A percentile compares a stretch with the other conserved stretches of the same genome.
Evolutionary conservation across 2,329 filamentous ascomycete species (phyloP).

Genomic region (Sarocladium kiliense): DNA sequence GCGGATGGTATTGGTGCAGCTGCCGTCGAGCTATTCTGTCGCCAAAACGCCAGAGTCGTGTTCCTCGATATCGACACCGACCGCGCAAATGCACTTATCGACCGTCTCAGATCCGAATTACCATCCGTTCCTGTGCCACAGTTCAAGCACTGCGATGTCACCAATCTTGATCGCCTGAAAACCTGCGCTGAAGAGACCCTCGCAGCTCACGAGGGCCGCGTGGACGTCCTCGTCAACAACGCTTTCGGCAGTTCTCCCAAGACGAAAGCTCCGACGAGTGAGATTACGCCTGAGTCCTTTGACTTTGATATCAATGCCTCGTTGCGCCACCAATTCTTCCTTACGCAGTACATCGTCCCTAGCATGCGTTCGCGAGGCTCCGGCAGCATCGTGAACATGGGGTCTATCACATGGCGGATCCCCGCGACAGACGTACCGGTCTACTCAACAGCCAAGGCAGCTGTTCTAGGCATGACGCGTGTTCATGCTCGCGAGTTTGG

Average conservation of each 20-base stretch:
- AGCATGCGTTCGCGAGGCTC: conserved; percentile 40
- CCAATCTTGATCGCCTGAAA: conserved; percentile 27
- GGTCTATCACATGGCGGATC: conserved; percentile 42
- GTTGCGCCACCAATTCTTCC: conserved; percentile 49
- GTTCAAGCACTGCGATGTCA: conserved; percentile 38
- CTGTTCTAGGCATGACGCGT: conserved; percentile 49
- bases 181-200: conserved; percentile 27
- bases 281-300: conserved; percentile 36
- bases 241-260: conserved; percentile 45
- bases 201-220: conserved; percentile 20
- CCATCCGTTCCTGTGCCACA: conserved; percentile 21
- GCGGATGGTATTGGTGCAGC: conserved; percentile 41
- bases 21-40: conserved; percentile 37
- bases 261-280: conserved; percentile 22
- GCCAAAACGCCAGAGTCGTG: conserved; percentile 38
- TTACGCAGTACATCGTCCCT: conserved; percentile 65
- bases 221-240: conserved; percentile 83
- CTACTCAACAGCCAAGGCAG: conserved; percentile 50
- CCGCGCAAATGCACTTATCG: conserved; percentile 25
- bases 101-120: conserved; percentile 8
- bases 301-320: conserved; percentile 39
- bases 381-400: conserved; percentile 52
- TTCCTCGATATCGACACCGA: conserved; percentile 35
- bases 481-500: conserved; percentile 50
- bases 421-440: conserved; percentile 37